These are phyloP conservation scores for Pichia membranifaciens DNA, from an alignment of 805 yeast genomes.

Conservation along the genomic window DNA sequence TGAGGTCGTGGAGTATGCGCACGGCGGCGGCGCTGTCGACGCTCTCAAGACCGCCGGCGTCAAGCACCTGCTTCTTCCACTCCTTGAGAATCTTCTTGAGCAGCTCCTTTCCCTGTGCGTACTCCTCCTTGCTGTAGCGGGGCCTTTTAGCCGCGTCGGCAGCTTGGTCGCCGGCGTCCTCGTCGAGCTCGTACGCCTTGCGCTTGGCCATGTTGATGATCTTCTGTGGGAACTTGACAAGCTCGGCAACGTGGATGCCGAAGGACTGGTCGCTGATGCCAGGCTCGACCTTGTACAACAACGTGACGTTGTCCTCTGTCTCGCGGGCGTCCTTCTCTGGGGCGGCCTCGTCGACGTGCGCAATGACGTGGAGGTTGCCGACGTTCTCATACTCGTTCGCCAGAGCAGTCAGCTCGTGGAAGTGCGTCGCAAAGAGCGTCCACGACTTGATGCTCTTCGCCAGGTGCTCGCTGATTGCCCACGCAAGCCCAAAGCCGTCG, in stretches of 20 bases:
- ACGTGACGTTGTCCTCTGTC: slow-evolving; percentile 63
- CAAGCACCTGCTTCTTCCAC: slow-evolving; percentile 47
- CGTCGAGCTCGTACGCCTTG: slow-evolving; percentile 83
- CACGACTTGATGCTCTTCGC: slow-evolving; percentile 67
- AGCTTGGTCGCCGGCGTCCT: slow-evolving; percentile 38
- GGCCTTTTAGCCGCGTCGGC: slow-evolving; percentile 37
- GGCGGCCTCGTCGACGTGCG: slow-evolving; percentile 60
- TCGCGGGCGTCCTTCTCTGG: slow-evolving; percentile 26
- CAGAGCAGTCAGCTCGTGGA: slow-evolving; percentile 87
- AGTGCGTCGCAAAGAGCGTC: slow-evolving; percentile 92
- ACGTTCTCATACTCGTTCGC: slow-evolving; percentile 60
- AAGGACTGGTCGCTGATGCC: slow-evolving; percentile 96
- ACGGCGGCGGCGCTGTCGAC: slow-evolving; percentile 35
- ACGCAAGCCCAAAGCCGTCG: slow-evolving; percentile 97
- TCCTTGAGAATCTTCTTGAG: slow-evolving; percentile 44
- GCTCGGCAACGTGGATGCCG: slow-evolving; percentile 96
- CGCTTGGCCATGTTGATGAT: slow-evolving; percentile 94
- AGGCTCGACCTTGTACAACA: slow-evolving; percentile 88
- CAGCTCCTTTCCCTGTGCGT: slow-evolving; percentile 46
- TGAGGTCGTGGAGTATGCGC: slow-evolving; percentile 7
- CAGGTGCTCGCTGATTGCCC: slow-evolving; percentile 89
- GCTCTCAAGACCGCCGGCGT: slow-evolving; percentile 38
- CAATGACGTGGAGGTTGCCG: slow-evolving; percentile 84
- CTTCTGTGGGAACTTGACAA: slow-evolving; percentile 86
- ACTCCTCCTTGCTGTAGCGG: slow-evolving; percentile 47